Evolutionary conservation across 176 grass and related monocot species (phyloP), one percentile per base, ranked within the genome.

Genomic region (Elymus sibiricus): DNA sequence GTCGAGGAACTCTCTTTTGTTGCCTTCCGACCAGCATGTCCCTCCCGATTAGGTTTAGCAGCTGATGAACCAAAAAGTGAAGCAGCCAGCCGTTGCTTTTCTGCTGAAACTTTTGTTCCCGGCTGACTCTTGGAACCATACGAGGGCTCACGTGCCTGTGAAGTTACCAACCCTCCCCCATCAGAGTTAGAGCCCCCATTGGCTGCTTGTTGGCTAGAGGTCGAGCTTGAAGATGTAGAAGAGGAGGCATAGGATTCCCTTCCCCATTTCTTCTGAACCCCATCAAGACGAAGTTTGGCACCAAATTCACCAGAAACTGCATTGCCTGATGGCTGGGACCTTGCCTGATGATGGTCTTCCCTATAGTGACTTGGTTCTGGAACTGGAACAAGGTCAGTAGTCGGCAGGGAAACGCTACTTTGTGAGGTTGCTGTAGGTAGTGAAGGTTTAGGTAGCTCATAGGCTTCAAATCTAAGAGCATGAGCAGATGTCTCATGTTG

Each of bases 241-340:
- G 97, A 88, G 43, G 94, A 93, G 46, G 94, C 85, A 94, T 99
- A 99, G 9, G 88, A 87, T 79, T 90, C 92, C 60, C 64, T 92
- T 27, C 97, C 97, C 97, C 97, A 99, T 65, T 99, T 99, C 87
- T 91, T 99, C 37, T 97, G 94, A 90, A 99, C 94, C 27, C 97
- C 97, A 37, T 94, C 97, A 72, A 99, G 92, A 42, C 92, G 92
- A 84, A 99, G 94, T 60, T 88, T 95, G 46, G 83, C 55, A 83
- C 90, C 90, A 82, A 87, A 79, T 80, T 94, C 97, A 67, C 90
- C 89, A 47, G 92, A 93, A 82, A 90, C 82, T 37, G 89, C 63
- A 76, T 92, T 92, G 29, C 76, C 70, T 64, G 86, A 82, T 11
- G 69, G 43, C 63, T 85, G 87, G 21, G 91, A 64, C 82, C 90